A percentile compares a stretch with the other conserved stretches of the same genome.
Conservation (phyloP, 2,329 filamentous ascomycete genomes). For the Chaetomiaceae sp. region DNA sequence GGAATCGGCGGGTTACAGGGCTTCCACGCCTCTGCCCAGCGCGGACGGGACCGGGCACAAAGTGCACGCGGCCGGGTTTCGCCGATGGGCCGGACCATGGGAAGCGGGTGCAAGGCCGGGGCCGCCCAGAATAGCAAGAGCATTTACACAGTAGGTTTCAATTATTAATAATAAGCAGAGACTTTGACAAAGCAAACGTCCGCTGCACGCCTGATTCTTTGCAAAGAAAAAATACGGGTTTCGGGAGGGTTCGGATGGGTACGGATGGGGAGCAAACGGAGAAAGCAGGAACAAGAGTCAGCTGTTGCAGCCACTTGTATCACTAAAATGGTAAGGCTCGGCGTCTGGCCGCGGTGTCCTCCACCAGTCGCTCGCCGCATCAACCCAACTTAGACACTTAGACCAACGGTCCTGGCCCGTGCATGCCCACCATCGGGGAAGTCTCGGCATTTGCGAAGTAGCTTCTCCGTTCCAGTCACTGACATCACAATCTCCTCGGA, state of each 20-base stretch:
- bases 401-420: slow-evolving; percentile 7
- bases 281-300: slow-evolving; percentile 7
- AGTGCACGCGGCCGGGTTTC: slow-evolving; percentile 1
- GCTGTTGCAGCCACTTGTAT: neutral
- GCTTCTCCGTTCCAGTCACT: neutral
- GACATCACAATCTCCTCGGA: slow-evolving; percentile 19
- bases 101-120: neutral
- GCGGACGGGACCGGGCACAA: too few species aligned
- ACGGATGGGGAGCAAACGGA: neutral
- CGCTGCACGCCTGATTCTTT: too few species aligned
- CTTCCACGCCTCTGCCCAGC: too few species aligned
- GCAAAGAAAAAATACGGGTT: too few species aligned
- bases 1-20: too few species aligned
- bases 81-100: slow-evolving; percentile 9
- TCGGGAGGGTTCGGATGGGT: too few species aligned
- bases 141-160: too few species aligned
- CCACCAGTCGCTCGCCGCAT: neutral
- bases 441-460: slow-evolving; percentile 17
- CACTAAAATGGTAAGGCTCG: slow-evolving; percentile 6
- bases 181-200: neutral
- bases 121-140: slow-evolving; percentile 1
- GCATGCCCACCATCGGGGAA: slow-evolving; percentile 14
- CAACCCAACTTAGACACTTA: slow-evolving; percentile 5
- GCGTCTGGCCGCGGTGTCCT: slow-evolving; percentile 11
- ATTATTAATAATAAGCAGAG: neutral